Percentiles rank a stretch among this genome's conserved stretches.
phyloP scores from a whole-genome alignment of 495 filamentous ascomycete genomes.

The Beverwykella pulmonaria region DNA sequence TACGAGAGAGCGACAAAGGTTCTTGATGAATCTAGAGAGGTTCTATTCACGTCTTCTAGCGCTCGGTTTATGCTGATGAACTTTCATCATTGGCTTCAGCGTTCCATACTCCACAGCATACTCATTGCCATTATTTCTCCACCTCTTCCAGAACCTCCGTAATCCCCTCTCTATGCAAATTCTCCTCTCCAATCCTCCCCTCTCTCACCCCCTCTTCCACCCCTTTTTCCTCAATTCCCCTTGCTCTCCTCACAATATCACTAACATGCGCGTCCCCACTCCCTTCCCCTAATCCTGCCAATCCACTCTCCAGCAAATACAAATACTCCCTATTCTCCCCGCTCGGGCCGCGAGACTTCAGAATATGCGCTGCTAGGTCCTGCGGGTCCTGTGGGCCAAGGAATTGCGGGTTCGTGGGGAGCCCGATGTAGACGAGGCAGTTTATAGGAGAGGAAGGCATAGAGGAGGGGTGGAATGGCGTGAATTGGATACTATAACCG shows the following conservation, averaged over 20 bases:
- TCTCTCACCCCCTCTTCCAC: constrained; percentile 25
- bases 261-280: constrained; percentile 82
- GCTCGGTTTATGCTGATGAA: too few species aligned
- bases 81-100: too few species aligned
- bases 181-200: constrained; percentile 8
- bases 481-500: constrained; percentile 89
- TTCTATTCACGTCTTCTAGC: too few species aligned
- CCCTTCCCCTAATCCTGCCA: constrained; percentile 72
- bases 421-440: constrained; percentile 90
- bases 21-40: too few species aligned
- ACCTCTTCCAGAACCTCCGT: constrained; percentile 51
- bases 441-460: constrained; percentile 43
- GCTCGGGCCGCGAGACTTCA: constrained; percentile 74
- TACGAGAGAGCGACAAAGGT: too few species aligned
- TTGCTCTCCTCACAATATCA: constrained; percentile 58
- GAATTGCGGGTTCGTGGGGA: constrained; percentile 93
- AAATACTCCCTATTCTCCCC: constrained; percentile 93
- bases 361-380: constrained; percentile 82
- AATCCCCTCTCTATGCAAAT: constrained; percentile 53
- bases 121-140: constrained; percentile 23
- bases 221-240: constrained; percentile 51
- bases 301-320: constrained; percentile 73
- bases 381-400: constrained; percentile 78
- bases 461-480: constrained; percentile 66
- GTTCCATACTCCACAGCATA: too few species aligned